Evolutionary conservation across 306 rosid genomes (phyloP), one percentile per base, ranked within the genome.

Genomic region (Nissolia schottii): DNA sequence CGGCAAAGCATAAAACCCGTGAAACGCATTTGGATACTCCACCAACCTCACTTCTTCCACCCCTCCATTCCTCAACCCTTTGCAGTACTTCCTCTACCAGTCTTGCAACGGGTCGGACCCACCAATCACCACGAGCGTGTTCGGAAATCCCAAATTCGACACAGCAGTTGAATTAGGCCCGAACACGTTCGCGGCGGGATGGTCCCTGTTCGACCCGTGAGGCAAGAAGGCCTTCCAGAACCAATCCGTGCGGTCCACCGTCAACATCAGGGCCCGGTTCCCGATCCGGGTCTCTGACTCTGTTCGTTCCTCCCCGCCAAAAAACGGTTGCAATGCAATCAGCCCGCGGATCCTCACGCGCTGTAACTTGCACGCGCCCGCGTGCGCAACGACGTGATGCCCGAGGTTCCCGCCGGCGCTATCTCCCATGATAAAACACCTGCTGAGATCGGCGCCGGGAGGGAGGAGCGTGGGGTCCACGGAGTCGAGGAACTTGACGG

Each of bases 401-500:
- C 90, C 88, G 10, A 89, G 3, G 64, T 87, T 89, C 14, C 70
- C 96, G 0, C 89, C 96, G 5, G 90, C 84, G 70, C 90, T 85
- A 38, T 89, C 92, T 0, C 96, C 96, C 2, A 77, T 82, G 2
- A 89, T 65, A 55, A 87, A 85, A 53, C 82, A 74, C 12, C 67
- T 54, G 2, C 84, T 67, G 7, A 78, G n/a, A 60, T 85, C 88
- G 15, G 87, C 85, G 2, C 4, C 9, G 1, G n/a, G 7, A 0
- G 91, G 88, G n/a, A 86, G 68, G 9, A 12, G 9, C 43, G 16
- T 32, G 66, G 3, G 24, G 12, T 1, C 34, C 19, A 24, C 40
- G 3, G 6, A 34, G 55, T 82, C 85, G 16, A 87, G 81, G 40
- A 76, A 85, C 1, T 68, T 32, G 8, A 89, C 54, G 35, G 77